Base-by-base conservation (phyloP, 73 alveolate species). In the Paramecium sonneborni region DNA sequence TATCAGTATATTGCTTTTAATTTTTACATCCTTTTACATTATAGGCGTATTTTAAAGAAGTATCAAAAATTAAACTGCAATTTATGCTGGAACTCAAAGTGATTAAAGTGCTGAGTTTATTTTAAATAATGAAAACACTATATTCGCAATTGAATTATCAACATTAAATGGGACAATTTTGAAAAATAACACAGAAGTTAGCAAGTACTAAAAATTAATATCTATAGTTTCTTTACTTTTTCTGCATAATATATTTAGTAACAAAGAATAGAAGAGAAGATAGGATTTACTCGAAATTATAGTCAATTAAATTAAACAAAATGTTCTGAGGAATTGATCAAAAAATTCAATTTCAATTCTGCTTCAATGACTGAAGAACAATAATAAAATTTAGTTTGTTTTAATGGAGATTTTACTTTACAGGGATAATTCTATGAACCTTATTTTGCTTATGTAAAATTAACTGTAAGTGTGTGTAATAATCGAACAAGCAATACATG, bases 1-100 rank as follows among this genome's bases (percentile, higher is more conserved):
- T 21, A 23, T 79, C 20, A 79, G 44, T 6, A 26, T 79, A 24
- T 79, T 39, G 8, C 44, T 79, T 3, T 38, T 79, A 12, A 28
- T 79, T 20, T 79, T 30, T 18, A 43, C 90, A 43, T 38, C 84
- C 1, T 62, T 62, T 24, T 62, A 62, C 18, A 62, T 62, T 12
- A 32, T 62, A 6, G 84, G 84, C 1, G 84, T 62, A 3, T 62
- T 62, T 62, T 38, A 39, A 79, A 39, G 44, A 5, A 43, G 69
- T 44, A 43, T 44, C 41, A n/a, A 26, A 79, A 79, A 46, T 23
- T 43, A 39, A 23, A 44, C 18, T 6, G 32, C 86, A 0, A 79
- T 79, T 24, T 79, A 43, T 43, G 72, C 90, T 23, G 90, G 90
- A 41, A 43, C 90, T 24, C 18, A 74, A 74, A 39, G 76, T 43